A percentile compares a stretch with the other conserved stretches of the same genome.
These are phyloP conservation scores for Lathyrus sativus DNA, from an alignment of 306 rosid species.

Conservation along the genomic window DNA sequence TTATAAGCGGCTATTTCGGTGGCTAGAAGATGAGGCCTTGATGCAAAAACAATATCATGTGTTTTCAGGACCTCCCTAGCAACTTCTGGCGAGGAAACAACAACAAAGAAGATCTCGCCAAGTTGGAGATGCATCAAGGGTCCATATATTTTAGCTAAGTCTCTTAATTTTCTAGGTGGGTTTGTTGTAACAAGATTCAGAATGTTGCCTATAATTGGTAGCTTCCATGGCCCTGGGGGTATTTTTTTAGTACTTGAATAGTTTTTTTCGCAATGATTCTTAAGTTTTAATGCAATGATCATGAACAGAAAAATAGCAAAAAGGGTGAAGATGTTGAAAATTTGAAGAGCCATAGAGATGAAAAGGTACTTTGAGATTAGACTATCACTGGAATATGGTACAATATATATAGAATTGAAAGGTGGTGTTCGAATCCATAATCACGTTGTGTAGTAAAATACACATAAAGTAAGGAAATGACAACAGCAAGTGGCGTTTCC, in stretches of 20 bases:
- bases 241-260: background rate
- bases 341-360: background rate
- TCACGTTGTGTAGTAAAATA: too few relatives aligned
- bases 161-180: slow-evolving; percentile 34
- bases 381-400: too few relatives aligned
- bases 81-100: background rate
- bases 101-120: background rate
- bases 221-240: slow-evolving; percentile 41
- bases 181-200: slow-evolving; percentile 8
- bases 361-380: background rate
- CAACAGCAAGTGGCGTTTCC: background rate
- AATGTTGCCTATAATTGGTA: slow-evolving; percentile 40
- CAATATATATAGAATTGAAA: too few relatives aligned
- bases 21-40: slow-evolving; percentile 38
- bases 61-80: slow-evolving; percentile 43
- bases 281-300: background rate
- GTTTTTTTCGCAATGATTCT: background rate
- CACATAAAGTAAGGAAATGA: background rate
- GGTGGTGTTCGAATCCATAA: too few relatives aligned
- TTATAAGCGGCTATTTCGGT: background rate
- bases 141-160: slow-evolving; percentile 36
- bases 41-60: slow-evolving; percentile 36
- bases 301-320: background rate
- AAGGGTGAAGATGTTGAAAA: background rate
- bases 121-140: slow-evolving; percentile 39